phyloP scores from a whole-genome alignment of 2,329 filamentous ascomycete genomes.

The Coniochaeta pulveracea region DNA sequence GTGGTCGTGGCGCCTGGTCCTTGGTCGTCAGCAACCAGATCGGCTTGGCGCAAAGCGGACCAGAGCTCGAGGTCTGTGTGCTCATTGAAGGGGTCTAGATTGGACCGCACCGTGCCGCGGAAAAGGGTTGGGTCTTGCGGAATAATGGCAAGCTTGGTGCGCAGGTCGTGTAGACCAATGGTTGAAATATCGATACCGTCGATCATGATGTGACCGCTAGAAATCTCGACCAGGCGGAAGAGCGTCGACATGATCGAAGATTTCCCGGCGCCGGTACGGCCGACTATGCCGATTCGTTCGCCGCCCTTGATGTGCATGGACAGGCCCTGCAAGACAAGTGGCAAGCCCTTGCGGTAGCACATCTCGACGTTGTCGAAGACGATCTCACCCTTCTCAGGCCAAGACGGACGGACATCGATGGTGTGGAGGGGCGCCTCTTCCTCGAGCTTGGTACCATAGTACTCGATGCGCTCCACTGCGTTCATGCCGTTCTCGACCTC shows the following conservation, averaged over 20 bases:
- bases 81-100: constrained; percentile 71
- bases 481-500: constrained; percentile 99
- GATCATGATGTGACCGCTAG: constrained; percentile 49
- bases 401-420: constrained; percentile 57
- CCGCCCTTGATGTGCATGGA: constrained; percentile 63
- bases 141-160: constrained; percentile 69
- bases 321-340: constrained; percentile 61
- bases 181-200: constrained; percentile 60
- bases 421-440: constrained; percentile 81
- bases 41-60: constrained; percentile 66
- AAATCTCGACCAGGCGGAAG: constrained; percentile 63
- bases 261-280: constrained; percentile 74
- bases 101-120: constrained; percentile 66
- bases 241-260: constrained; percentile 74
- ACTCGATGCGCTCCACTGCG: constrained; percentile 79
- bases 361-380: constrained; percentile 65
- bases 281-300: constrained; percentile 72
- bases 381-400: constrained; percentile 83
- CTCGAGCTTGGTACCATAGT: constrained; percentile 79
- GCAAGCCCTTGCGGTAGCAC: constrained; percentile 63
- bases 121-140: constrained; percentile 79
- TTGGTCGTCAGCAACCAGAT: constrained; percentile 45
- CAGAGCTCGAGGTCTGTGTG: constrained; percentile 69
- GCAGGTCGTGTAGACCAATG: constrained; percentile 63
- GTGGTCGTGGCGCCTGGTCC: constrained; percentile 17